phyloP scores from a whole-genome alignment of 1,284 basidiomycete species.

The Microbotryum violaceum region DNA sequence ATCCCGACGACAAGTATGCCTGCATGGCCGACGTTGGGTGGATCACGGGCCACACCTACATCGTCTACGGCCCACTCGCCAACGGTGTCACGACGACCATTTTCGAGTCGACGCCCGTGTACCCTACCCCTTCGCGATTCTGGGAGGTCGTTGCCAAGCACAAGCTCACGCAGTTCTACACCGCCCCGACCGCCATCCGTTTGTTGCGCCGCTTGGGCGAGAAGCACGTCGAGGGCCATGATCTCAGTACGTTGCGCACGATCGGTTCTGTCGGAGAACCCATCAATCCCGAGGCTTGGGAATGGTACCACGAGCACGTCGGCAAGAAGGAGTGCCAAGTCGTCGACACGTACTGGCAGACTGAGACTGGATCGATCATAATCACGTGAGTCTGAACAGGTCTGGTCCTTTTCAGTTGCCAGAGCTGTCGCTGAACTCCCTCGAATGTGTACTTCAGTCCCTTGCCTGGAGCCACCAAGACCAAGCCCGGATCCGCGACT shows the following conservation, averaged over 20 bases:
- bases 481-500: conserved; percentile 93
- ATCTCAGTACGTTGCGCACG: conserved; percentile 75
- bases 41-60: conserved; percentile 98
- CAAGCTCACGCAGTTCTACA: conserved; percentile 63
- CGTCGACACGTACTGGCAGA: conserved; percentile 77
- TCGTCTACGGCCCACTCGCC: conserved; percentile 88
- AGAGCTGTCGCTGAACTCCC: background rate
- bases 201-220: conserved; percentile 80
- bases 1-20: conserved; percentile 64
- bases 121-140: conserved; percentile 91
- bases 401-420: too few relatives aligned
- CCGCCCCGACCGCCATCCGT: conserved; percentile 79
- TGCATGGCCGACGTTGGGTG: conserved; percentile 99
- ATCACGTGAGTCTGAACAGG: conserved; percentile 51
- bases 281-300: conserved; percentile 98
- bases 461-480: conserved; percentile 88
- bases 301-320: conserved; percentile 96
- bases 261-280: conserved; percentile 94
- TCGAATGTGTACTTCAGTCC: conserved; percentile 44
- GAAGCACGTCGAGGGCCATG: conserved; percentile 76
- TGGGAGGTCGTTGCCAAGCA: conserved; percentile 93
- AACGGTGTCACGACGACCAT: conserved; percentile 88
- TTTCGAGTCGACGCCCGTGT: conserved; percentile 95
- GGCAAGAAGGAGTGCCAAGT: conserved; percentile 84
- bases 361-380: conserved; percentile 92